Evolutionary conservation across 305 asterid species (phyloP), one percentile per base, ranked within the genome.

Genomic region (Rubia peregrina): DNA sequence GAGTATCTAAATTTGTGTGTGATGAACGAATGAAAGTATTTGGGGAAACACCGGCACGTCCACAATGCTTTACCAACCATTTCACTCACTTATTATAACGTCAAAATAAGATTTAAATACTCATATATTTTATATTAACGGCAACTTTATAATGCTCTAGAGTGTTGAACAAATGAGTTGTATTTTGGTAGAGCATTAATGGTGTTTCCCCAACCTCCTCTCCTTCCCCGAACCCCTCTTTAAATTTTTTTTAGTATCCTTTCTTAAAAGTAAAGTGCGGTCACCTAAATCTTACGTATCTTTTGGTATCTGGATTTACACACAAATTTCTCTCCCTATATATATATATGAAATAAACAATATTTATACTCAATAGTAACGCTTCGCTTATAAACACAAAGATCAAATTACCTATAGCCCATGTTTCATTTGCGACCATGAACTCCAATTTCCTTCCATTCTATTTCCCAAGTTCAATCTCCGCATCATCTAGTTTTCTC

Each of bases 21-120:
- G 60, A 53, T 53, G 60, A 53, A n/a, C 60, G 17, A 53, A 53
- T n/a, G 60, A n/a, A 53, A 53, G 19, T 53, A 53, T 22, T 53
- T 53, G 60, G 60, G 24, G 24, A 53, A 53, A 53, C 19, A 53
- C 60, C 19, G 60, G 60, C 9, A 51, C 1, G n/a, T 51, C 21
- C 57, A 51, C 19, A 51, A 49, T 49, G n/a, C 19, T 51, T 9
- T 16, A 51, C 59, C 59, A n/a, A 51, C 59, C 17, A 48, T 51
- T 51, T 51, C 17, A 51, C 10, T 51, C 59, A 51, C n/a, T 51
- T 51, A 9, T 48, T n/a, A 14, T 14, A 48, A 48, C 13, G 11
- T 46, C 53, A 46, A 46, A 46, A 46, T 14, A 46, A 11, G 53
- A 46, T 8, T 46, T 46, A 46, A 46, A 12, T 46, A 10, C 22